A percentile compares a stretch with the other conserved stretches of the same genome.
These are phyloP conservation scores for Xylaria bambusicola DNA, from an alignment of 495 filamentous ascomycete genomes.

Conservation along the genomic window DNA sequence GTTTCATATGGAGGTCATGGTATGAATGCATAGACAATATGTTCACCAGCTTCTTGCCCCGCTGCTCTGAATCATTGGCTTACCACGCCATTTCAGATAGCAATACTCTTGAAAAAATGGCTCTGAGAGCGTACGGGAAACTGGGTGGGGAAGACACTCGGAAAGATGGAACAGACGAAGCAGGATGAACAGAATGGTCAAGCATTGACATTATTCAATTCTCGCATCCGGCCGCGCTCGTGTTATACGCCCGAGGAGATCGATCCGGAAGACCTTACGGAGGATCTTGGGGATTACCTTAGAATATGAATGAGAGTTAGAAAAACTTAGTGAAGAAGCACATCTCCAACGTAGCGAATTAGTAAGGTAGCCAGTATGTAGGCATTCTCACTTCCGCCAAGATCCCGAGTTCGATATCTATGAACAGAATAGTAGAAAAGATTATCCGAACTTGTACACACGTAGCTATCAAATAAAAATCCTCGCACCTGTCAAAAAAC, in stretches of 20 bases:
- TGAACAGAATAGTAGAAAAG: no score
- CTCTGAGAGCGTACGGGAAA: constrained; percentile 14
- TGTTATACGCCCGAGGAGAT: constrained; percentile 1
- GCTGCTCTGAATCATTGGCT: neutral
- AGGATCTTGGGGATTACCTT: neutral
- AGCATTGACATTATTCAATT: constrained; percentile 24
- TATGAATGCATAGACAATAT: constrained; percentile 1
- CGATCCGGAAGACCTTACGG: constrained; percentile 14
- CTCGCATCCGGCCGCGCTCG: constrained; percentile 20
- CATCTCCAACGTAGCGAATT: no score
- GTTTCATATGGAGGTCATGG: constrained; percentile 1
- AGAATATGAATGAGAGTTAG: no score
- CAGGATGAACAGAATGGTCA: neutral
- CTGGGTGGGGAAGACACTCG: constrained; percentile 10
- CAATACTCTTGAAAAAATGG: constrained; percentile 1
- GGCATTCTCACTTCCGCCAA: no score
- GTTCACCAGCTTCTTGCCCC: constrained; percentile 2
- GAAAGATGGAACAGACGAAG: constrained; percentile 10
- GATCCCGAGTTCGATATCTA: no score
- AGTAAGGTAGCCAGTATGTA: no score
- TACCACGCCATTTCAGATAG: neutral
- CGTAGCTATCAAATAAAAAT: no score
- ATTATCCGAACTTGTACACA: no score
- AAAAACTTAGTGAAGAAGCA: no score
- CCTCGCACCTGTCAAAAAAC: no score